A percentile compares a stretch with the other conserved stretches of the same genome.
Conservation (phyloP, 2,329 filamentous ascomycete species). For the Venturiaceae sp. region DNA sequence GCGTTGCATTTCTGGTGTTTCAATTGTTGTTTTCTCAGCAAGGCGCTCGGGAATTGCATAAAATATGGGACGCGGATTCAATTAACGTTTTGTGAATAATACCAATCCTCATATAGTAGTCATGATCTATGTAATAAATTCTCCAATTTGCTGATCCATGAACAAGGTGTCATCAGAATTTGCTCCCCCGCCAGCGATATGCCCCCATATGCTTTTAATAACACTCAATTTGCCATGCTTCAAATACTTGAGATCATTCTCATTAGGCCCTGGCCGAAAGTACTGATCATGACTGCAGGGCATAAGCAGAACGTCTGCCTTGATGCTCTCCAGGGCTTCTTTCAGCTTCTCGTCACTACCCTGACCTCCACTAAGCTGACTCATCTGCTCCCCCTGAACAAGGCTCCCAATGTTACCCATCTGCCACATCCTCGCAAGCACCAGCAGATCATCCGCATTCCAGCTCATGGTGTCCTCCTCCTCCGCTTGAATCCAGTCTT, state of each 20-base stretch:
- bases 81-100: too few relatives aligned
- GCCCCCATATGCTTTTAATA: conserved; percentile 30
- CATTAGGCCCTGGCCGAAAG: conserved; percentile 28
- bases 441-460: conserved; percentile 27
- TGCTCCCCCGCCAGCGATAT: conserved; percentile 28
- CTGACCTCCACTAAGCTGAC: conserved; percentile 7
- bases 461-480: conserved; percentile 17
- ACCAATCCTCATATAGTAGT: too few relatives aligned
- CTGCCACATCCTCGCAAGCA: conserved; percentile 31
- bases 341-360: conserved; percentile 22
- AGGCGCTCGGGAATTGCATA: too few relatives aligned
- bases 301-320: conserved; percentile 28
- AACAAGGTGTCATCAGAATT: conserved; percentile 19
- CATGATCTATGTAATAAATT: too few relatives aligned
- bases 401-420: conserved; percentile 23
- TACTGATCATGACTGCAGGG: conserved; percentile 30
- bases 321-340: conserved; percentile 24
- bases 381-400: not conserved
- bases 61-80: too few relatives aligned
- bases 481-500: conserved; percentile 21
- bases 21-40: too few relatives aligned
- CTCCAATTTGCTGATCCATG: not conserved
- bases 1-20: too few relatives aligned
- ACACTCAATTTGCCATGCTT: conserved; percentile 19
- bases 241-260: conserved; percentile 25